Base-by-base conservation (phyloP, 441 rosid genomes). In the Croton laevigatus region DNA sequence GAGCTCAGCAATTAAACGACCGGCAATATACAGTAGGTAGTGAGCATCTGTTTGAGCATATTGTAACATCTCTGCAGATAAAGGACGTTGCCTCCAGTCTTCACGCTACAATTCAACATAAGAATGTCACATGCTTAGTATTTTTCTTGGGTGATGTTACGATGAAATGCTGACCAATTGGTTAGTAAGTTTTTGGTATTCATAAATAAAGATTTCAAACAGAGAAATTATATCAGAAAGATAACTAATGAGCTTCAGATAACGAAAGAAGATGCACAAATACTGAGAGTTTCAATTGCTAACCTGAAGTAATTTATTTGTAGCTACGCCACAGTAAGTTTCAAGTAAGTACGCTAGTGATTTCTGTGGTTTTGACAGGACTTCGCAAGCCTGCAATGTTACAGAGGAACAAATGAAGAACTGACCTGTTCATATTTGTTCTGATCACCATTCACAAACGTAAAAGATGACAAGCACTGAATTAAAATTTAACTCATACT, bases 21-120 rank as follows among this genome's bases (percentile, higher is more conserved):
- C 73, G 6, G 97, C 94, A 82, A 94, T 88, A 71, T 81, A 81
- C 34, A 95, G 77, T 59, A 95, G 86, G 85, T 91, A 93, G 80
- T 88, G 91, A 37, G 96, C 98, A 85, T 95, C 99, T 0, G 85
- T 89, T 73, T 80, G 83, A 60, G 98, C 98, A 84, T 93, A 89
- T 62, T 73, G 85, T 76, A 91, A 82, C 98, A 95, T 93, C 71
- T 91, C 97, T 65, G 62, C 73, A 8, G 94, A 84, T 22, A 91
- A 69, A 1, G 96, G 99, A 34, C 98, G 92, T 58, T 89, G 96
- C 83, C 99, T 92, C 98, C 99, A 93, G 75, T 95, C 99, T 86
- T 93, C 97, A 80, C 91, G 97, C 96, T 95, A 78, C 74, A 78
- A 66, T 70, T 54, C 44, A 78, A 77, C 49, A 53, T 58, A 34